These are phyloP conservation scores for Hyaloperonospora arabidopsidis DNA, from an alignment of 352 stramenopile species.

Conservation along the genomic window DNA sequence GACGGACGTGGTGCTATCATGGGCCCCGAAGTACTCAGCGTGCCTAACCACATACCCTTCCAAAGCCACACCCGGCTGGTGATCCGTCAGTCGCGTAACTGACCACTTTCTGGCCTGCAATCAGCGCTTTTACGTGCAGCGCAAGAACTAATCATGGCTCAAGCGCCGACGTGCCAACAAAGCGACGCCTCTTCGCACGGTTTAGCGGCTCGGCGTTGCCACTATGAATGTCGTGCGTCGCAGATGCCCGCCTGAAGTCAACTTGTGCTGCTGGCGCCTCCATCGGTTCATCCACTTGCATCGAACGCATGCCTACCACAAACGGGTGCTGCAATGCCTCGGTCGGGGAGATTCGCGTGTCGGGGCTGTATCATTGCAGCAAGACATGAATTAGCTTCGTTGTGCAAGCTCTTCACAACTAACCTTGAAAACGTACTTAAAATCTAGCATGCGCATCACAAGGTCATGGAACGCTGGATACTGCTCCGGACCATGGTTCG, in stretches of 20 bases:
- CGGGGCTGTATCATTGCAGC: conserved; percentile 37
- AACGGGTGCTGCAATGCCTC: conserved; percentile 93
- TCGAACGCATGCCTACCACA: conserved; percentile 44
- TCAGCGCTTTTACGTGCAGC: conserved; percentile 11
- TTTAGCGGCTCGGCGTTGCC: conserved; percentile 31
- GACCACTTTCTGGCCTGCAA: conserved; percentile 1
- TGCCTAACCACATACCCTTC: not conserved
- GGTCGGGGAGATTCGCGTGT: conserved; percentile 84
- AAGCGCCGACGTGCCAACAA: conserved; percentile 32
- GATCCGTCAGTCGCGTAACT: not conserved
- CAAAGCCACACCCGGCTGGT: not conserved
- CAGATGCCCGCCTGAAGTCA: conserved; percentile 41
- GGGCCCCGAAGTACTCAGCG: conserved; percentile 1
- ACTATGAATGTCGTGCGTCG: conserved; percentile 34
- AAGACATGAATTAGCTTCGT: conserved; percentile 5
- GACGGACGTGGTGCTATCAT: conserved; percentile 1
- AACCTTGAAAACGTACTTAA: conserved; percentile 57
- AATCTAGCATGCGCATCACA: conserved; percentile 92
- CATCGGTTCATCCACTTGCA: conserved; percentile 33
- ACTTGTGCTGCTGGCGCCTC: conserved; percentile 26
- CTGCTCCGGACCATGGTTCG: conserved; percentile 67
- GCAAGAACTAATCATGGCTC: conserved; percentile 28
- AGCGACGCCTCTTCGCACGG: conserved; percentile 39
- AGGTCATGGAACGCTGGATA: conserved; percentile 93
- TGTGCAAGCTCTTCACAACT: not conserved